Conservation (phyloP, 2,329 filamentous ascomycete species). For the Aspergillus sojae region DNA sequence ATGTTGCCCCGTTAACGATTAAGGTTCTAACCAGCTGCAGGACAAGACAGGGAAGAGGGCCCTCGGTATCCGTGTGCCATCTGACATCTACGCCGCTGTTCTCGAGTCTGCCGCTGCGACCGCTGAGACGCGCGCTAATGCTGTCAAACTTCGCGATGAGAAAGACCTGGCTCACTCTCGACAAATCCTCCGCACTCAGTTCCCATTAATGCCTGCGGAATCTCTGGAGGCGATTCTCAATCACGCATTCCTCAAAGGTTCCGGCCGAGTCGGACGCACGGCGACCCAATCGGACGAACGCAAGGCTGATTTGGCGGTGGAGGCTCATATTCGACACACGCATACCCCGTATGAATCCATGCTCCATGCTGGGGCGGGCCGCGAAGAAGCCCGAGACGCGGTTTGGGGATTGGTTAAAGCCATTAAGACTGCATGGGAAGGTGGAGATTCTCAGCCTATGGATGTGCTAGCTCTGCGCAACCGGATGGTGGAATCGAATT, state of each 20-base stretch:
- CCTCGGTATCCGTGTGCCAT: conserved; percentile 49
- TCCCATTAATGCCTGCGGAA: conserved; percentile 41
- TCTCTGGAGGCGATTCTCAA: conserved; percentile 36
- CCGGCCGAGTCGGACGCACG: conserved; percentile 44
- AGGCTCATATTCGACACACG: conserved; percentile 48
- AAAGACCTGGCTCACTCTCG: conserved; percentile 31
- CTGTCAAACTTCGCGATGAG: conserved; percentile 41
- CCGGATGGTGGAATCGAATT: conserved; percentile 4
- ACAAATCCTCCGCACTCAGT: conserved; percentile 33
- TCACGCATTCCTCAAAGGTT: conserved; percentile 46
- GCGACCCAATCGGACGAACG: conserved; percentile 33
- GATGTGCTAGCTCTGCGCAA: conserved; percentile 15
- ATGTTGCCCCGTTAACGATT: not conserved
- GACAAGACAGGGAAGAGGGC: conserved; percentile 32
- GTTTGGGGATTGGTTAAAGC: conserved; percentile 34
- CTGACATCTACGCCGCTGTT: conserved; percentile 42
- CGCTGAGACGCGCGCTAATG: conserved; percentile 41
- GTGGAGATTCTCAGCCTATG: conserved; percentile 12
- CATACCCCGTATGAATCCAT: conserved; percentile 45
- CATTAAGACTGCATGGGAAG: conserved; percentile 37
- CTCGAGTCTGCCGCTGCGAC: conserved; percentile 43
- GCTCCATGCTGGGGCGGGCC: conserved; percentile 27
- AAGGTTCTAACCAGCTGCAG: conserved; percentile 20
- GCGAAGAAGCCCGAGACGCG: conserved; percentile 32
- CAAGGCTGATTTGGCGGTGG: conserved; percentile 43